These are phyloP conservation scores for Backusella australiensis DNA, from an alignment of 192 early-diverging fungal genomes.

Conservation along the genomic window DNA sequence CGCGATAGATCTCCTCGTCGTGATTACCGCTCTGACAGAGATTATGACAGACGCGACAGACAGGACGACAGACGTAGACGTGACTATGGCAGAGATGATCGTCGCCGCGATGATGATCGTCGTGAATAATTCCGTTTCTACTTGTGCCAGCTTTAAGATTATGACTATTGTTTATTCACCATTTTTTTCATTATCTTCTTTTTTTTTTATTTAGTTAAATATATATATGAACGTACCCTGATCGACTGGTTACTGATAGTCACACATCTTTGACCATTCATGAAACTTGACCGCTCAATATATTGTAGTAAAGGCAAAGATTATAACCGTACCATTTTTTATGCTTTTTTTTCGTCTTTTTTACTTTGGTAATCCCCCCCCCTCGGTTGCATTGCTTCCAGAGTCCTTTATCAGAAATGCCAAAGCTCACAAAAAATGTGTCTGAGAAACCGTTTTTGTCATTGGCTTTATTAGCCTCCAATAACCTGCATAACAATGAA, in stretches of 20 bases:
- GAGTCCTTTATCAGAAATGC: too few species aligned
- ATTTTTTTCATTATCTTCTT: background rate
- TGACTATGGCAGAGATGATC: background rate
- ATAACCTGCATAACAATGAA: background rate
- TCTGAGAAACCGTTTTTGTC: background rate
- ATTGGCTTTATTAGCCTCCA: background rate
- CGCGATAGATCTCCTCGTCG: slow-evolving; percentile 5
- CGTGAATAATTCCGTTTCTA: background rate
- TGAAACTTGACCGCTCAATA: background rate
- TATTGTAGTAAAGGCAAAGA: background rate
- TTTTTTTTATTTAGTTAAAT: background rate
- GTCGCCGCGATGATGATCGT: background rate
- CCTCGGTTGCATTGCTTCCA: too few species aligned
- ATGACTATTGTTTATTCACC: background rate
- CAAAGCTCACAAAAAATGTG: background rate
- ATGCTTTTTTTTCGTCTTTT: background rate
- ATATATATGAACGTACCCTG: background rate
- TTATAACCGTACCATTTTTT: too few species aligned
- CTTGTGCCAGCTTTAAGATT: background rate
- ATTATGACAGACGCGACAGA: background rate
- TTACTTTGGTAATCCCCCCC: too few species aligned
- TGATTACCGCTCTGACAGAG: background rate
- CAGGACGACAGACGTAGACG: background rate
- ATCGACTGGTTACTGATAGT: background rate
- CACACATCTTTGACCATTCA: background rate